Base-by-base conservation (phyloP, 768 basidiomycete genomes). In the Suillus cothurnatus region DNA sequence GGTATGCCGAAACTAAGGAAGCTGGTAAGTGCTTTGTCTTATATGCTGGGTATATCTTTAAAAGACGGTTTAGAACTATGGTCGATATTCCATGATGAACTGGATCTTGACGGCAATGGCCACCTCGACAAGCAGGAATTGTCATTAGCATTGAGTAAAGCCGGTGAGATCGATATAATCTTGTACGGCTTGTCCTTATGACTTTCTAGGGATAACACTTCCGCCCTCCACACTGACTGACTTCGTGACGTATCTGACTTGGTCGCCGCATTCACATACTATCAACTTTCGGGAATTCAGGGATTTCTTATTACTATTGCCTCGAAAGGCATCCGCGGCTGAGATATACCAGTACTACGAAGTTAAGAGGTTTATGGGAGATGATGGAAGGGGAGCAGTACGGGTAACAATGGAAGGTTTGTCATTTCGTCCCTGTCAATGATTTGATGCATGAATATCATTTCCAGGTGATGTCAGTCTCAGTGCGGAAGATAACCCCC, bases 321-420 rank as follows among this genome's bases (percentile, higher is more conserved):
- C 96, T 62, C 87, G 93, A 67, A 89, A 85, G 74, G 87, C 84
- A 32, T 95, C 92, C 1, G 83, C 92, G 4, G 81, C 84, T 61
- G 96, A 98, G 79, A 96, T 97, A 39, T 96, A 92, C 77, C 85
- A 81, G 64, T 94, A 90, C 78, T 94, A 93, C 71, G 83, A 91
- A 76, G 82, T 92, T 65, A 80, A 81, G 68, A 89, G 80, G 70
- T 87, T 84, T 71, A 78, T 91, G 76, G 88, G 86, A 32, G 86
- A 89, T 71, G 94, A 94, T 72, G 91, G 89, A 39, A 83, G 90
- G 67, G 92, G 92, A 61, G 82, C 91, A 47, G 89, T 89, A 41
- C 85, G 93, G 71, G 87, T 94, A 49, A 94, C 89, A 52, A 94
- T 94, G 91, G 93, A 96, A 86, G 95, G 96, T 90, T 70, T 65